Percentiles rank a stretch among this genome's conserved stretches.
These are phyloP conservation scores for Cordyceps farinosa DNA, from an alignment of 2,329 filamentous ascomycete species.

Conservation along the genomic window DNA sequence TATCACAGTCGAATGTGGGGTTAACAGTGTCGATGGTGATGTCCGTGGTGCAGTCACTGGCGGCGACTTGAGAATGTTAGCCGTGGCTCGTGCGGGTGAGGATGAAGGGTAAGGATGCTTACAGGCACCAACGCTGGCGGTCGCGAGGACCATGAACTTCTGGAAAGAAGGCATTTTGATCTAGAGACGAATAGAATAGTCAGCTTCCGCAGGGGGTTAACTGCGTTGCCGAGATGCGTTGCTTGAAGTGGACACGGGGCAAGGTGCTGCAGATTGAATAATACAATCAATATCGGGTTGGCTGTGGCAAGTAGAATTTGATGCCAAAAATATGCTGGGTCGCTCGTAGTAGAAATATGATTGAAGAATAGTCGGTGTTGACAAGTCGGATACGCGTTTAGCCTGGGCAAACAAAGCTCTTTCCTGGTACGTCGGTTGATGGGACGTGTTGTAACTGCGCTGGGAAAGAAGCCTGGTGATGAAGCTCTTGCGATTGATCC, in stretches of 20 bases:
- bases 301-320: constrained; percentile 1
- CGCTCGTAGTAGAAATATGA: constrained; percentile 2
- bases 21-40: constrained; percentile 61
- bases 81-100: not conserved
- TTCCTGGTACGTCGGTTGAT: not conserved
- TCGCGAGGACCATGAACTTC: constrained; percentile 25
- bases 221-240: not conserved
- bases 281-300: not conserved
- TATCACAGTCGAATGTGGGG: constrained; percentile 58
- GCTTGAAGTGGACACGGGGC: constrained; percentile 3
- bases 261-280: not conserved
- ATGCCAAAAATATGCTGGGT: constrained; percentile 13
- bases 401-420: not conserved
- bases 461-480: constrained; percentile 3
- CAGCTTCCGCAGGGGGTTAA: not conserved
- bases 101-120: not conserved
- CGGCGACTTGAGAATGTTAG: constrained; percentile 24
- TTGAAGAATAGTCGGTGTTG: not conserved
- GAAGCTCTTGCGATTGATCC: constrained; percentile 3
- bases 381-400: not conserved
- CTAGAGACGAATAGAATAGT: not conserved
- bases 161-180: constrained; percentile 27
- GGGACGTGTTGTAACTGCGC: not conserved
- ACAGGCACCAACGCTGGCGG: constrained; percentile 8
- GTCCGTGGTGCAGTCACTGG: constrained; percentile 42